A percentile compares a stretch with the other conserved stretches of the same genome.
Evolutionary conservation across 2,329 filamentous ascomycete species (phyloP).

Genomic region (Chrysoporthe deuterocubensis): DNA sequence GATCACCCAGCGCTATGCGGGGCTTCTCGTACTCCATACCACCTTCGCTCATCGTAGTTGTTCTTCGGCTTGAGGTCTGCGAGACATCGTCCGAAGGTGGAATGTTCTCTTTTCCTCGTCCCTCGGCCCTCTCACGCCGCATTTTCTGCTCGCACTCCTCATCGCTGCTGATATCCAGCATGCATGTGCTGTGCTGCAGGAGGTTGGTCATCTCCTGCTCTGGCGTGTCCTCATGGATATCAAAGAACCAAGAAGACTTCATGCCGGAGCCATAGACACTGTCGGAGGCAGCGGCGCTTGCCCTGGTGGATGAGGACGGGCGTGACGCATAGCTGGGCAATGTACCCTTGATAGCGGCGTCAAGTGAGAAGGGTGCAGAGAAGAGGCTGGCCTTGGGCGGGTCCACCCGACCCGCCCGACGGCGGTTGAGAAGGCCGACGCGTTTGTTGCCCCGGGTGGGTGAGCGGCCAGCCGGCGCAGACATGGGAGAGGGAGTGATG

Average conservation of each 20-base stretch:
- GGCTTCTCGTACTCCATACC: conserved; percentile 65
- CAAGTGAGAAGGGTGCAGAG: conserved; percentile 76
- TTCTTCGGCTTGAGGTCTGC: conserved; percentile 51
- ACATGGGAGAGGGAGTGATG: conserved; percentile 53
- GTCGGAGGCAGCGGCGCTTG: conserved; percentile 35
- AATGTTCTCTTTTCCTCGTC: conserved; percentile 89
- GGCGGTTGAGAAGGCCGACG: conserved; percentile 69
- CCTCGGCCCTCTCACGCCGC: conserved; percentile 57
- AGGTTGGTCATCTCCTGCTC: conserved; percentile 92
- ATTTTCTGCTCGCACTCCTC: conserved; percentile 70
- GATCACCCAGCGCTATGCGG: conserved; percentile 68
- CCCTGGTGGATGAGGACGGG: conserved; percentile 33
- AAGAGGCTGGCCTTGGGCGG: conserved; percentile 63
- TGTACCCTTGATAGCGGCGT: conserved; percentile 80
- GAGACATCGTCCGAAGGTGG: conserved; percentile 72
- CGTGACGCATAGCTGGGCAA: conserved; percentile 64
- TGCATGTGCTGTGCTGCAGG: conserved; percentile 86
- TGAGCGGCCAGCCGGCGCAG: conserved; percentile 79
- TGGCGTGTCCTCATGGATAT: conserved; percentile 89
- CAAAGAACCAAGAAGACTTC: conserved; percentile 82
- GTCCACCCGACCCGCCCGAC: conserved; percentile 72
- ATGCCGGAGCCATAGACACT: conserved; percentile 45
- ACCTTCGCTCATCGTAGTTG: conserved; percentile 38
- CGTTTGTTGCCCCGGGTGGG: conserved; percentile 72
- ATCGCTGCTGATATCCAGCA: conserved; percentile 87